Base-by-base conservation (phyloP, 139 green algal genomes). In the Chlorella sp. region DNA sequence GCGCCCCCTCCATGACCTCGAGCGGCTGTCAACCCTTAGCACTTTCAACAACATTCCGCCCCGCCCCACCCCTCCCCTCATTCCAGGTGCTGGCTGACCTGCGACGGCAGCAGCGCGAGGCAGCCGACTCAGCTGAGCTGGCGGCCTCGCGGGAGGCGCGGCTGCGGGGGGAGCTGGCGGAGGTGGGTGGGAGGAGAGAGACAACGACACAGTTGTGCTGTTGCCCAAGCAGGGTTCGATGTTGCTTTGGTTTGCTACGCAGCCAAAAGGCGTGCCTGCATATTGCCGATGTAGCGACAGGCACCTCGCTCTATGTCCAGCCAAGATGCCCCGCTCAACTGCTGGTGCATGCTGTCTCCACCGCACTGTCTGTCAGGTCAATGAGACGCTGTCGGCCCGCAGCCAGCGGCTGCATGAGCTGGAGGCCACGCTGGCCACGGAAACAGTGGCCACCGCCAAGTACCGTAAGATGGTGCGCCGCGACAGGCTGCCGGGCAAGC, bases 391-490 rank as follows among this genome's bases (percentile, higher is more conserved):
- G 30, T 25, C 12, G 64, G 64, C 64, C 11, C 13, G 64, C 76
- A 25, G 60, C 57, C 51, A 60, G 25, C 76, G 85, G 65, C 57
- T 81, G 36, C 38, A 83, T 7, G 74, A 56, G 55, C 56, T 74
- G 30, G 64, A 85, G 38, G 30, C 13, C 17, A 36, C 82, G 74
- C 60, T 90, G 62, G 51, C 57, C 3, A n/a, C 32, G 7, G 82
- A 90, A 64, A 70, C 57, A 18, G 72, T 82, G 26, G n/a, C 44
- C 38, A 60, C 87, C 4, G 39, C 72, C 32, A 90, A 87, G 56
- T 90, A 90, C 55, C 82, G 75, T 5, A 51, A 82, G 32, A 88
- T 90, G 86, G 86, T 86, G 70, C 15, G 69, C 38, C 11, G 38
- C 25, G 67, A 1, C 32, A 12, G 67, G 67, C 51, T 60, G 51